Conservation (phyloP, 176 grass and related monocot species). For the Rhipidocladum racemiflorum region DNA sequence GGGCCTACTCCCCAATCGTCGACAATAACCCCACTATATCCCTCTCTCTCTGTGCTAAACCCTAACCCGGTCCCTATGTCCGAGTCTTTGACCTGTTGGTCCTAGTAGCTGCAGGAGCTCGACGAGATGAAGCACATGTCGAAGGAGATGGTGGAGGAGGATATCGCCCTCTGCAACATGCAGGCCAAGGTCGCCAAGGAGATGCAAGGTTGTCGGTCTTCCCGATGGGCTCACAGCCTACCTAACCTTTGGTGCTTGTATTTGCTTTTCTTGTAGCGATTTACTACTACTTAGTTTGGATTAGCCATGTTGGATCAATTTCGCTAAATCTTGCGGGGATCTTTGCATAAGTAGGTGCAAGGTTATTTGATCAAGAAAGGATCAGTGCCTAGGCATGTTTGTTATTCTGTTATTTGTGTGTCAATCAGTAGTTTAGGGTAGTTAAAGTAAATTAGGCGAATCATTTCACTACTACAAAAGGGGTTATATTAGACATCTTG, state of each 20-base stretch:
- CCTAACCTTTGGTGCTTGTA: not conserved
- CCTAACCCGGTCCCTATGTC: slow-evolving; percentile 46
- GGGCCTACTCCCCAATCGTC: too few relatives aligned
- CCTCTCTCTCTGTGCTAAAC: not conserved
- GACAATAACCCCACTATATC: not conserved
- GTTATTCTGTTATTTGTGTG: not conserved
- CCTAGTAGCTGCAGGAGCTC: slow-evolving; percentile 51
- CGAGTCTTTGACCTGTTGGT: not conserved
- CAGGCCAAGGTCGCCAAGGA: slow-evolving; percentile 79
- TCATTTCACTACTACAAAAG: not conserved
- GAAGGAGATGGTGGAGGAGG: slow-evolving; percentile 82
- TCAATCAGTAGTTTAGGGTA: not conserved
- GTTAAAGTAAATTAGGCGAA: not conserved
- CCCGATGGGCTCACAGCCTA: not conserved
- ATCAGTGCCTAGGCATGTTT: not conserved
- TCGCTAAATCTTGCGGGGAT: not conserved
- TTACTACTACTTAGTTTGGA: not conserved
- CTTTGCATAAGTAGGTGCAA: not conserved
- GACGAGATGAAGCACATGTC: slow-evolving; percentile 67
- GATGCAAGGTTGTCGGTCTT: slow-evolving; percentile 60
- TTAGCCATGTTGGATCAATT: not conserved
- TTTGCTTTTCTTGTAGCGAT: not conserved
- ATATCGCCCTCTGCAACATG: slow-evolving; percentile 65
- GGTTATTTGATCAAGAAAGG: not conserved
- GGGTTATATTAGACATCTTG: too few relatives aligned